These are phyloP conservation scores for Fusarium fujikuroi DNA, from an alignment of 2,329 filamentous ascomycete genomes.

Conservation along the genomic window DNA sequence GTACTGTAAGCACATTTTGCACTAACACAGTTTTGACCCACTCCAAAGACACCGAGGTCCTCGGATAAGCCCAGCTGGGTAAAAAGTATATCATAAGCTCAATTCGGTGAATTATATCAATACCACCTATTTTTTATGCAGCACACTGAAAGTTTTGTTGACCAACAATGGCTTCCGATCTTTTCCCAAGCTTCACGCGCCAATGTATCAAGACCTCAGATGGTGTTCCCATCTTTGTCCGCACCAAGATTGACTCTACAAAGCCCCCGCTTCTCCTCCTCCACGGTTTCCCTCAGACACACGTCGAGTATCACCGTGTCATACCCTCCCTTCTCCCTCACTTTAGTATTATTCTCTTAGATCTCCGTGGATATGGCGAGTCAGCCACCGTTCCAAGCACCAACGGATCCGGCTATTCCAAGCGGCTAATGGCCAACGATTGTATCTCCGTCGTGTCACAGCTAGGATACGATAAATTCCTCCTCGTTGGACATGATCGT, in stretches of 20 bases:
- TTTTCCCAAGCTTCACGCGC: neutral
- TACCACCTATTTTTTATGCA: no score
- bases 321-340: rapidly evolving
- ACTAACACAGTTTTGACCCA: no score
- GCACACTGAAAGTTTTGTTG: no score
- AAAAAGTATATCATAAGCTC: no score
- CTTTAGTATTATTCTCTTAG: rapidly evolving
- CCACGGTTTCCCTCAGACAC: rapidly evolving
- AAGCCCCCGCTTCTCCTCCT: rapidly evolving
- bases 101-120: no score
- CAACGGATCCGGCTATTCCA: neutral
- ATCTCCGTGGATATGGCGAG: neutral
- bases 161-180: rapidly evolving
- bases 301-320: neutral
- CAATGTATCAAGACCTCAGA: rapidly evolving
- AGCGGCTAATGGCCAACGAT: neutral
- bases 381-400: rapidly evolving
- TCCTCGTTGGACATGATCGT: neutral
- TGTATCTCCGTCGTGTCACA: neutral
- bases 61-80: no score
- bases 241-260: rapidly evolving
- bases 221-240: rapidly evolving
- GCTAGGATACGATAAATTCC: rapidly evolving
- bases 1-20: no score
- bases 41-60: no score